A percentile compares a stretch with the other conserved stretches of the same genome.
These are phyloP conservation scores for Ophiostoma novo-ulmi DNA, from an alignment of 2,329 filamentous ascomycete species.

Conservation along the genomic window DNA sequence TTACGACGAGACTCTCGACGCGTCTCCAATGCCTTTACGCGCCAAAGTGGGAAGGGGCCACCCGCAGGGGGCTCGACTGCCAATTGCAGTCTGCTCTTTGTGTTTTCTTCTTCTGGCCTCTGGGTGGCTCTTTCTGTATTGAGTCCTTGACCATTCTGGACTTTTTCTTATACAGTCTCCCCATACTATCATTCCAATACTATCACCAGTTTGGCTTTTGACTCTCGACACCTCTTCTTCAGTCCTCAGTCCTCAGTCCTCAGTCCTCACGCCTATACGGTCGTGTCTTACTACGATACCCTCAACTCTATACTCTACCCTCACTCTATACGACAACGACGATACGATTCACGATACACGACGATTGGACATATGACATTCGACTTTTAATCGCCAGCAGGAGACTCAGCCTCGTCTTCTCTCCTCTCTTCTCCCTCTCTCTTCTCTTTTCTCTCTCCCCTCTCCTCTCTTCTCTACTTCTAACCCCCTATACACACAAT, in stretches of 20 bases:
- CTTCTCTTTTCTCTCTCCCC: background rate
- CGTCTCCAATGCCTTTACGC: slow-evolving; percentile 21
- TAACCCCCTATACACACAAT: slow-evolving; percentile 35
- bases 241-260: background rate
- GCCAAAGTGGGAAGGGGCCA: slow-evolving; percentile 23
- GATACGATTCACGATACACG: slow-evolving; percentile 15
- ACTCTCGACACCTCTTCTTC: background rate
- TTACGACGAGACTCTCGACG: slow-evolving; percentile 18
- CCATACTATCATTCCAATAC: background rate
- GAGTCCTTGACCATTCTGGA: background rate
- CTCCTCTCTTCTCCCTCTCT: background rate
- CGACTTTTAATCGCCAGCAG: background rate
- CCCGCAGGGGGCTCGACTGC: slow-evolving; percentile 13
- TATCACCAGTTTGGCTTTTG: background rate
- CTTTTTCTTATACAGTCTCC: background rate
- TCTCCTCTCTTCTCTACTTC: background rate
- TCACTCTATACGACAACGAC: slow-evolving; percentile 6
- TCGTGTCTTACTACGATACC: slow-evolving; percentile 19
- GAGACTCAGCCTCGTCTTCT: background rate
- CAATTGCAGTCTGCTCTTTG: slow-evolving; percentile 12
- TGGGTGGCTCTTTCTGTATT: slow-evolving; percentile 12
- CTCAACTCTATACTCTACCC: background rate
- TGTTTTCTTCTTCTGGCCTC: slow-evolving; percentile 10
- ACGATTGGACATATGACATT: background rate
- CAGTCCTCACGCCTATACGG: background rate